These are phyloP conservation scores for Panicum hallii DNA, from an alignment of 202 grass and related monocot genomes.

Conservation along the genomic window DNA sequence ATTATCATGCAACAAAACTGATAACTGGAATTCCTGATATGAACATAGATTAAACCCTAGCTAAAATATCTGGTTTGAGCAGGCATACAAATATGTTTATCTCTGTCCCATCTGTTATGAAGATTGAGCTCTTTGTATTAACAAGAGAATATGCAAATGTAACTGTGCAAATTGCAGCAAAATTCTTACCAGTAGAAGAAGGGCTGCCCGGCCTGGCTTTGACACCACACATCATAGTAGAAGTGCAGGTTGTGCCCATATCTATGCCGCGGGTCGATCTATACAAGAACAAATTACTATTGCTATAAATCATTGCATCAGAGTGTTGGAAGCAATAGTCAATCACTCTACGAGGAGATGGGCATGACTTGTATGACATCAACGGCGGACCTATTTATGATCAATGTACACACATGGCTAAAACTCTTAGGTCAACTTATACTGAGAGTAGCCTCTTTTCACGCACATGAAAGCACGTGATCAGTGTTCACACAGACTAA, in stretches of 20 bases:
- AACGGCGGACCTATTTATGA: constrained; percentile 1
- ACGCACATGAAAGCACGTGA: constrained; percentile 16
- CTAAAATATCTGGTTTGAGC: background rate
- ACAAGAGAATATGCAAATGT: constrained; percentile 10
- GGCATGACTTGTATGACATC: background rate
- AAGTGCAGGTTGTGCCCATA: constrained; percentile 95
- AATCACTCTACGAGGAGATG: background rate
- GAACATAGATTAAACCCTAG: background rate
- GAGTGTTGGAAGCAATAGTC: background rate
- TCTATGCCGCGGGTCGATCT: constrained; percentile 95
- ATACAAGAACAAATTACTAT: constrained; percentile 19
- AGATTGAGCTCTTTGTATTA: background rate
- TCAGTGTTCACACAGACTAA: constrained; percentile 43
- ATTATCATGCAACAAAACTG: background rate
- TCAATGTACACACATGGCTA: constrained; percentile 43
- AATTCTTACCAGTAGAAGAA: constrained; percentile 96
- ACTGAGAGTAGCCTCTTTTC: constrained; percentile 25
- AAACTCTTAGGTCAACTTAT: constrained; percentile 40
- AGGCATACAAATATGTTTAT: background rate
- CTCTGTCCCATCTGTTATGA: background rate
- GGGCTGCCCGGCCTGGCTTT: constrained; percentile 79
- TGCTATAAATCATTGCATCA: background rate
- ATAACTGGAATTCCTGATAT: background rate
- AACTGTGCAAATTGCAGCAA: background rate
- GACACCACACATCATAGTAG: constrained; percentile 79